Evolutionary conservation across 345 rosid species (phyloP).

Genomic region (Citrus sp.): DNA sequence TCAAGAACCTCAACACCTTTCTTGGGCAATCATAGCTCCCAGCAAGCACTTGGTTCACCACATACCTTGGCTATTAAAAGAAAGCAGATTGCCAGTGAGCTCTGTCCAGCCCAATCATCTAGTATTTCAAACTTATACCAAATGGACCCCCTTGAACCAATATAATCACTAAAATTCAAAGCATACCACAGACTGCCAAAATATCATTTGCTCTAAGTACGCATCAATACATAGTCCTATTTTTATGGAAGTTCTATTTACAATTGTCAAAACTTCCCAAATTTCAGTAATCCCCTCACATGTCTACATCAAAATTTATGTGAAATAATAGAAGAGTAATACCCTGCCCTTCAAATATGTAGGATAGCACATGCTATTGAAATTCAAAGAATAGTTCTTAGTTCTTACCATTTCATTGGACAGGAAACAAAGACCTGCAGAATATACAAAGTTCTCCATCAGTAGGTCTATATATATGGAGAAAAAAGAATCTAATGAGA

Average conservation of each 20-base stretch:
- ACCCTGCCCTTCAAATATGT: not conserved
- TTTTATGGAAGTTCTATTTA: not conserved
- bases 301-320: not conserved
- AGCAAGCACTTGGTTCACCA: constrained; percentile 84
- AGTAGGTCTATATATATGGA: not conserved
- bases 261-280: constrained; percentile 12
- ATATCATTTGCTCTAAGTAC: not conserved
- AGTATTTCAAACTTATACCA: not conserved
- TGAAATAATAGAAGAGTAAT: not conserved
- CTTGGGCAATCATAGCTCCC: constrained; percentile 92
- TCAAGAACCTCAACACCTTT: constrained; percentile 79
- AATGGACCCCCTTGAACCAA: not conserved
- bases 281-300: not conserved
- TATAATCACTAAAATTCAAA: not conserved
- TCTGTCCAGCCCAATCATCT: not conserved
- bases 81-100: not conserved
- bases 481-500: too few relatives aligned
- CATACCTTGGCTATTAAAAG: constrained; percentile 75
- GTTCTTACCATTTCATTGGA: constrained; percentile 87
- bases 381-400: constrained; percentile 17
- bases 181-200: not conserved
- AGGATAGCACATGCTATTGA: not conserved
- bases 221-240: not conserved
- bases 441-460: constrained; percentile 10
- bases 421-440: constrained; percentile 90